Base-by-base conservation (phyloP, 768 basidiomycete species). In the Amanita rimosa region DNA sequence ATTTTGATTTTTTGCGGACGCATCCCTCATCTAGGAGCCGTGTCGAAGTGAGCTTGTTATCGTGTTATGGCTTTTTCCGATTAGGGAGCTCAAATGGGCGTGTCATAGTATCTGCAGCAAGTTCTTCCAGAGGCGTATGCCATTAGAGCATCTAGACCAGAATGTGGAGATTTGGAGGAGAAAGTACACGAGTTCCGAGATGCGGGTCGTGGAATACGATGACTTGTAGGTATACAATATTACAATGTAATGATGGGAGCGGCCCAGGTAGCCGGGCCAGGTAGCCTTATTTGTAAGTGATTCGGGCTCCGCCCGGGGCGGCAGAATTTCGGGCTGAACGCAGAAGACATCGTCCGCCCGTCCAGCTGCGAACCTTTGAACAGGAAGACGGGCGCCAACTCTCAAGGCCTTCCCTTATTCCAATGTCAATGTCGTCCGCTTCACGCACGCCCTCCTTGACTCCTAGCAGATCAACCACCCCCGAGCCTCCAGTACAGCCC, bases 21-120 rank as follows among this genome's bases (percentile, higher is more conserved):
- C 94, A 97, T 63, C 94, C 94, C 0, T 71, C 80, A 4, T 80
- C 83, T 19, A 67, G 73, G 35, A 80, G 72, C 58, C 78, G 93
- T 17, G 78, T 89, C 50, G 71, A 82, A 70, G 89, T 86, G 53
- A 51, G 76, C 54, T 11, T 52, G 6, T 26, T 2, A 24, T 5
- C 22, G 2, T 24, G 14, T 3, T 11, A 38, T 22, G 22, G 13
- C 35, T 13, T 13, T 27, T 49, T 24, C 38, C 38, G 19, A n/a
- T 13, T 16, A 9, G 16, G 3, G 22, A 38, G 22, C 29, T 49
- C 22, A 38, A 19, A 48, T 17, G 14, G 4, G 46, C 19, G 22
- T n/a, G n/a, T n/a, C n/a, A 21, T 52, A 81, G 81, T 61, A 67
- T 52, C 65, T 87, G 10, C 65, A 79, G 49, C 67, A 71, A 47